Evolutionary conservation across 148 eudicot species (phyloP).

Genomic region (Rhododendron ovatum): DNA sequence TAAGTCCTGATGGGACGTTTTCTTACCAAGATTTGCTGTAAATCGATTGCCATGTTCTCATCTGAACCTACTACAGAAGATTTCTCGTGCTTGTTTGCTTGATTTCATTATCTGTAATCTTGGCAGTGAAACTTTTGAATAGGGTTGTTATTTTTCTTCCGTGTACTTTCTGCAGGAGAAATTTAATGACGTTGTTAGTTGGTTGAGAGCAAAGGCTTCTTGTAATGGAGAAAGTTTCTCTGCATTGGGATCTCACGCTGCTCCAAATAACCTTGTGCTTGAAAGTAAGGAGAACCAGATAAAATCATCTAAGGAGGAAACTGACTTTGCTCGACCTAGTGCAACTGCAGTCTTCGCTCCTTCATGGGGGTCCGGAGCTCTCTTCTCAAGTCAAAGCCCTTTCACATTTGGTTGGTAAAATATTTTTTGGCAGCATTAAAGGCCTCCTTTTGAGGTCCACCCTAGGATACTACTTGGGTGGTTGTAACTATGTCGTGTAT

Average conservation of each 20-base stretch:
- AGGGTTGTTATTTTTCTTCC: not conserved
- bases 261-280: conserved; percentile 26
- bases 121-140: not conserved
- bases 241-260: conserved; percentile 30
- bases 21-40: not conserved
- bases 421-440: not conserved
- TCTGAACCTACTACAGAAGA: not conserved
- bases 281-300: conserved; percentile 39
- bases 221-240: conserved; percentile 38
- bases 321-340: conserved; percentile 25
- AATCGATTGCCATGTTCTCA: not conserved
- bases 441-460: not conserved
- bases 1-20: not conserved
- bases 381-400: conserved; percentile 31
- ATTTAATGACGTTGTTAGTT: conserved; percentile 75
- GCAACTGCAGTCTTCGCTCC: conserved; percentile 27
- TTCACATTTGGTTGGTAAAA: conserved; percentile 61
- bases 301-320: conserved; percentile 29
- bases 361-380: conserved; percentile 41
- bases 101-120: not conserved
- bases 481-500: not conserved
- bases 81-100: not conserved
- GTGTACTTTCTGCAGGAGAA: conserved; percentile 45
- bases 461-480: not conserved
- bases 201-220: conserved; percentile 64